Evolutionary conservation across 1,284 basidiomycete species (phyloP).

Genomic region (Mycocalia duriaeana): DNA sequence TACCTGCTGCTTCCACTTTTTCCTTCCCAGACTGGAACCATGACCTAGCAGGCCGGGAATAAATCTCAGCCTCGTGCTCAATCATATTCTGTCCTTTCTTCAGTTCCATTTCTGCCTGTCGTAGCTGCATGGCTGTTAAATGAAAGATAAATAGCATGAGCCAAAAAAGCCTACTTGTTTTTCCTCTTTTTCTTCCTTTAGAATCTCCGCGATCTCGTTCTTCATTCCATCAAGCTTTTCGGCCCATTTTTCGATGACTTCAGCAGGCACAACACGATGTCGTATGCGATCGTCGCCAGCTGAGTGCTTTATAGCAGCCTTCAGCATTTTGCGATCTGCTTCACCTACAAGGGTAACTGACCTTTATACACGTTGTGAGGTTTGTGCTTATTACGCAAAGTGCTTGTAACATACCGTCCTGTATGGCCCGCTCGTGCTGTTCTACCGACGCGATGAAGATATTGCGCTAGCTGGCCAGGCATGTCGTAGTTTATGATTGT

Average conservation of each 20-base stretch:
- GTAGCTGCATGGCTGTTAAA: conserved; percentile 44
- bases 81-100: conserved; percentile 96
- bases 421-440: conserved; percentile 92
- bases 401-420: conserved; percentile 64
- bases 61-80: conserved; percentile 93
- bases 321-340: conserved; percentile 93
- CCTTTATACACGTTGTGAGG: conserved; percentile 23
- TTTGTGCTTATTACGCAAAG: conserved; percentile 3
- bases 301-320: conserved; percentile 90
- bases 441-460: conserved; percentile 93
- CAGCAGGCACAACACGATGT: conserved; percentile 86
- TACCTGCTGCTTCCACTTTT: conserved; percentile 78
- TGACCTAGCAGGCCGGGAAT: conserved; percentile 87
- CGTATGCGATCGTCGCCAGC: conserved; percentile 77
- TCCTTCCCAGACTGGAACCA: conserved; percentile 96
- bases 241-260: conserved; percentile 70
- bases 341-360: conserved; percentile 96
- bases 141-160: conserved; percentile 3
- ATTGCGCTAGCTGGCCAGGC: conserved; percentile 90
- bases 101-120: conserved; percentile 93
- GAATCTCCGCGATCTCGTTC: conserved; percentile 75
- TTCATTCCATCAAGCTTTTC: conserved; percentile 72
- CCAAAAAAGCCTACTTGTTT: conserved; percentile 57
- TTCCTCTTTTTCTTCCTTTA: conserved; percentile 95
- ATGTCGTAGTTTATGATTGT: conserved; percentile 98